These are phyloP conservation scores for Cyclotella baltica DNA, from an alignment of 108 stramenopile species.

Conservation along the genomic window DNA sequence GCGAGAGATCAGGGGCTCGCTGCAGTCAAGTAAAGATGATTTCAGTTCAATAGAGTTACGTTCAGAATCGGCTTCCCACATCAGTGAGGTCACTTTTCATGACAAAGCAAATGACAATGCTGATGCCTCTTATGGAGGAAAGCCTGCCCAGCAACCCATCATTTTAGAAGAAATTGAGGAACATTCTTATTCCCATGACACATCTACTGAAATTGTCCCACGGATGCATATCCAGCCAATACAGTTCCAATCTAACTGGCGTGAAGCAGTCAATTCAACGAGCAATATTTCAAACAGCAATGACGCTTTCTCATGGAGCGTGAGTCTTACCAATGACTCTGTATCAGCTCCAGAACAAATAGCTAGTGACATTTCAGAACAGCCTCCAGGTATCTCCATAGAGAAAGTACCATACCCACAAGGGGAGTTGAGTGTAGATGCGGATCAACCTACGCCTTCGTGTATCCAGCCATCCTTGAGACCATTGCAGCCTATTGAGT, in stretches of 20 bases:
- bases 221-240: neutral
- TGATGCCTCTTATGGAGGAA: neutral
- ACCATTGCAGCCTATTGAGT: conserved; percentile 2
- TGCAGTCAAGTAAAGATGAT: neutral
- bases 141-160: neutral
- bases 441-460: neutral
- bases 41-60: neutral
- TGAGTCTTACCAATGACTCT: neutral
- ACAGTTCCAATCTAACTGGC: neutral
- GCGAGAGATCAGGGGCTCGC: neutral
- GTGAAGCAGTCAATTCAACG: neutral
- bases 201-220: conserved; percentile 4
- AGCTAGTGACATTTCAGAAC: neutral
- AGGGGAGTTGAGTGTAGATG: neutral
- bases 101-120: neutral
- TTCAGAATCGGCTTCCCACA: neutral
- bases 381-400: neutral
- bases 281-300: neutral
- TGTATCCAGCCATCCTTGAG: neutral
- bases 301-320: conserved; percentile 11
- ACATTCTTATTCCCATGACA: neutral
- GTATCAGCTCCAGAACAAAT: neutral
- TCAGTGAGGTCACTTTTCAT: conserved; percentile 8
- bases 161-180: neutral
- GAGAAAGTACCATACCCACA: neutral